phyloP scores from a whole-genome alignment of 306 rosid genomes.

The Cucumis melo region DNA sequence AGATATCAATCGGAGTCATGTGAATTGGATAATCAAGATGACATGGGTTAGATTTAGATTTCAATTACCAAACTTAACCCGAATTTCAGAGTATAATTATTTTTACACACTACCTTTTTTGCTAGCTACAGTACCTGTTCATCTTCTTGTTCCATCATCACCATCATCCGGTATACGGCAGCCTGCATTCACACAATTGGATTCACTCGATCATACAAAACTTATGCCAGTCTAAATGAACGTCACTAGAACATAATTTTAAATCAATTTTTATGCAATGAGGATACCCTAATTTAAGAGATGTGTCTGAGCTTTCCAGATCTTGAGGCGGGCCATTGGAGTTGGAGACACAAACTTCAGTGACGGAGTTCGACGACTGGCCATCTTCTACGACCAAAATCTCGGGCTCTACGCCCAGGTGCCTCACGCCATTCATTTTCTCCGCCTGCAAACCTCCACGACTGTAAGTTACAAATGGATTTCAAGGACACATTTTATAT shows the following conservation, averaged over 20 bases:
- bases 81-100: not conserved
- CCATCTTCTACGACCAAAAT: constrained; percentile 42
- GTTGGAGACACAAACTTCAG: constrained; percentile 34
- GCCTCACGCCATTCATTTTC: constrained; percentile 13
- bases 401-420: constrained; percentile 31
- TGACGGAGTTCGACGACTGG: constrained; percentile 76
- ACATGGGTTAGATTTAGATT: not conserved
- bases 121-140: not conserved
- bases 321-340: constrained; percentile 53
- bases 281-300: constrained; percentile 76
- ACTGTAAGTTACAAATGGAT: not conserved
- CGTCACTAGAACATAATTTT: not conserved
- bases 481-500: not conserved
- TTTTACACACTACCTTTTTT: not conserved
- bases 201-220: not conserved
- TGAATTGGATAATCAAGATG: not conserved
- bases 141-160: not conserved
- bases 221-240: not conserved
- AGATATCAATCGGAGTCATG: not conserved
- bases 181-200: not conserved
- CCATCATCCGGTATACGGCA: constrained; percentile 5
- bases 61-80: not conserved
- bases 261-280: not conserved
- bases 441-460: constrained; percentile 26
- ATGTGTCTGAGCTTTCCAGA: constrained; percentile 64